Evolutionary conservation across 495 filamentous ascomycete species (phyloP), one percentile per base, ranked within the genome.

Genomic region (Chaetomium tenue): DNA sequence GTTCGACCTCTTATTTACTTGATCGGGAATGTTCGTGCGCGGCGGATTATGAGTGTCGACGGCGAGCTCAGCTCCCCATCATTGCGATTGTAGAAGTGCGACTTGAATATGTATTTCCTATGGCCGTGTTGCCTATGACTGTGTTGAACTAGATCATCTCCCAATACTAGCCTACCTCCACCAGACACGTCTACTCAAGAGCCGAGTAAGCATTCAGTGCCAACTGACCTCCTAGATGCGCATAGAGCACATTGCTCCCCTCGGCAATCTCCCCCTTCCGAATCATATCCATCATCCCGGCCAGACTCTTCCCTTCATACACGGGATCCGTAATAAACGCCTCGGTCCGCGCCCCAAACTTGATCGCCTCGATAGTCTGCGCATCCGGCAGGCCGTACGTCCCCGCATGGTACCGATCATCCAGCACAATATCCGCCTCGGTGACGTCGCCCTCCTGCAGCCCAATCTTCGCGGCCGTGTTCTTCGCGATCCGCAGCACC

Each of bases 281-380:
- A n/a, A 88, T 81, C 79, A 88, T 71, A 68, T 85, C 83, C 71
- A 88, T 78, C 83, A 89, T 82, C 0, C 86, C 86, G 2, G 86
- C 85, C 65, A 89, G 71, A 62, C 82, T 87, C 78, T 88, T 89
- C 0, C 87, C 86, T 71, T 87, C 84, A 66, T 89, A 88, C 2
- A 89, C 87, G 0, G 86, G 86, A 69, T 89, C 86, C 11, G 86
- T 88, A 56, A 89, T 86, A 61, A 88, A 86, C 0, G 80, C 86
- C 75, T 88, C 86, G 39, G 82, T 87, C 65, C 65, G 37, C 6
- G 86, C 86, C 2, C 81, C 84, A 70, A 86, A 86, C 69, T 79
- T 79, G 55, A 88, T 87, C 5, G 86, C 86, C 58, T 83, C 83
- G 61, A 81, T 79, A 5, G 86, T 89, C 74, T 71, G 70, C 68